These are phyloP conservation scores for Vitis cinerea DNA, from an alignment of 164 flowering plant species.

Conservation along the genomic window DNA sequence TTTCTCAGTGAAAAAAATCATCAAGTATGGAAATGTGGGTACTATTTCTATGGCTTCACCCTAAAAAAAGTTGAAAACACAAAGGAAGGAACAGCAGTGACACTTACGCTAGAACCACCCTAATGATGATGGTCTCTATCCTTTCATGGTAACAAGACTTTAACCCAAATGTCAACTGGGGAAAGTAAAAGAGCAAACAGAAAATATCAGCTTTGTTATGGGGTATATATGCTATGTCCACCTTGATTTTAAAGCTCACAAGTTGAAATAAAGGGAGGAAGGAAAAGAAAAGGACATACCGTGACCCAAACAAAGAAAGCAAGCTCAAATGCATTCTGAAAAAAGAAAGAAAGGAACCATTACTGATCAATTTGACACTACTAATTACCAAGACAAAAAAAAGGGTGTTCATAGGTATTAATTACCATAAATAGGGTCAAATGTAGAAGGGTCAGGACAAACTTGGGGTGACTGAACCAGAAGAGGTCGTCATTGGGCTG, in stretches of 20 bases:
- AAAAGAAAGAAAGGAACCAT: not conserved
- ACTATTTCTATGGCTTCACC: not conserved
- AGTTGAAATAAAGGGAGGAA: not conserved
- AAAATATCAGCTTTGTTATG: not conserved
- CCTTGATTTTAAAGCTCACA: not conserved
- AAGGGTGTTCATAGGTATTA: not conserved
- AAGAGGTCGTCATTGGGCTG: constrained; percentile 54
- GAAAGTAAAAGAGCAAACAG: not conserved
- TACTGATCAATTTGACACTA: not conserved
- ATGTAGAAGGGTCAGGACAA: constrained; percentile 50
- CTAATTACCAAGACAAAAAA: not conserved
- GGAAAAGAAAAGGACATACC: constrained; percentile 25
- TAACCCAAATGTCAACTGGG: constrained; percentile 57
- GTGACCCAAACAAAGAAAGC: constrained; percentile 56
- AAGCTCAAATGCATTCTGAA: constrained; percentile 53
- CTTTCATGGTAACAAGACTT: constrained; percentile 65
- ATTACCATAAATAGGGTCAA: constrained; percentile 59
- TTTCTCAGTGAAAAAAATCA: not conserved
- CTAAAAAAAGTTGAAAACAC: not conserved
- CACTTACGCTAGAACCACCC: constrained; percentile 65
- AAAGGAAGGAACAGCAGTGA: not conserved
- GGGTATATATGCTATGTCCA: not conserved
- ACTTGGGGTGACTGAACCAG: constrained; percentile 57
- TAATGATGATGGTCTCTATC: constrained; percentile 27
- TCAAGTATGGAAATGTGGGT: not conserved